Evolutionary conservation across 371 early-diverging fungal genomes (phyloP).

Genomic region (Mucor irregularis): DNA sequence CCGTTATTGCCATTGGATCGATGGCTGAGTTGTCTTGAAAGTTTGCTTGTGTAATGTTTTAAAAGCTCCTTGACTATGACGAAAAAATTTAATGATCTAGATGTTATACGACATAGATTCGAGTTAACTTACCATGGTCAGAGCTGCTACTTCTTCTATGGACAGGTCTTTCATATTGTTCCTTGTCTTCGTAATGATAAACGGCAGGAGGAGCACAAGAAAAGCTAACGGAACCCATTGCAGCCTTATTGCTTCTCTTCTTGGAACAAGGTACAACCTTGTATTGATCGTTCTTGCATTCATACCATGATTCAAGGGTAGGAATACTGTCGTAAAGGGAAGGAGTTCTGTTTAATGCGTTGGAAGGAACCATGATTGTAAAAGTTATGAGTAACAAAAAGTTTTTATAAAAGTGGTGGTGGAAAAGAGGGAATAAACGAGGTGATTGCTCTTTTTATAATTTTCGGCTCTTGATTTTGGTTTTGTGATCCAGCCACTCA

Average conservation of each 20-base stretch:
- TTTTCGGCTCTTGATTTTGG: neutral
- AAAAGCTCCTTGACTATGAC: constrained; percentile 20
- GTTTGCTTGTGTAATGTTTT: constrained; percentile 22
- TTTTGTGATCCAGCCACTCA: neutral
- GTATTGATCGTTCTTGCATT: neutral
- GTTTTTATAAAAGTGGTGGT: neutral
- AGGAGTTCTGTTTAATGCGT: constrained; percentile 6
- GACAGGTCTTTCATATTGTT: neutral
- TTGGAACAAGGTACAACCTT: constrained; percentile 10
- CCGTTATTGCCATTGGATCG: no score
- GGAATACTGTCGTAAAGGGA: constrained; percentile 39
- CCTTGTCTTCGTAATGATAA: constrained; percentile 11
- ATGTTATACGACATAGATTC: neutral
- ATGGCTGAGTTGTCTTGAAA: constrained; percentile 15
- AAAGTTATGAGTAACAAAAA: no score
- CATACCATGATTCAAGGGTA: constrained; percentile 38
- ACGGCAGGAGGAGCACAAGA: constrained; percentile 37
- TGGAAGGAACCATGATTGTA: neutral
- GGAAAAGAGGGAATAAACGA: no score
- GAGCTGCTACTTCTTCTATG: constrained; percentile 19
- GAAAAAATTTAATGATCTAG: neutral
- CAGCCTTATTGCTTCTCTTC: constrained; percentile 1
- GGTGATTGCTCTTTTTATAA: constrained; percentile 4
- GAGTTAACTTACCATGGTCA: constrained; percentile 11
- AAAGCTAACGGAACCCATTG: constrained; percentile 26